phyloP scores from a whole-genome alignment of 1,139 yeast genomes.

The Suhomyces anneliseae region DNA sequence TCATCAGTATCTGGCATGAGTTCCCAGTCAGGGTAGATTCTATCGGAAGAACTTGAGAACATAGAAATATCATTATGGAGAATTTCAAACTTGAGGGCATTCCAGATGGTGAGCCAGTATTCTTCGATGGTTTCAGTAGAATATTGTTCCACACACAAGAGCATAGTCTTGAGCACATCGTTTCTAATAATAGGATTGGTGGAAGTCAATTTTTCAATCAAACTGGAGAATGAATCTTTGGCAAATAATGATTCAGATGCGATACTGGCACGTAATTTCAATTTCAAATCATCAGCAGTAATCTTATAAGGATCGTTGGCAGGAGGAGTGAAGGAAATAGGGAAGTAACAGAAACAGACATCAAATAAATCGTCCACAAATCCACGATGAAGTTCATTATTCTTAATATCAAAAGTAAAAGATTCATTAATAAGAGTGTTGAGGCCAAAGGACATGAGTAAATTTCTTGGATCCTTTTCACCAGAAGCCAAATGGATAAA shows the following conservation, averaged over 20 bases:
- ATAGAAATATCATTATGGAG: constrained; percentile 63
- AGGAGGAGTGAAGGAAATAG: constrained; percentile 93
- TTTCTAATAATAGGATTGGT: constrained; percentile 74
- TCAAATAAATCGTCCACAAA: constrained; percentile 67
- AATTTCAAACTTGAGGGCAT: constrained; percentile 82
- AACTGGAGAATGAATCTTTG: constrained; percentile 69
- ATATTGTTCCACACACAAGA: constrained; percentile 55
- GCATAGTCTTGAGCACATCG: constrained; percentile 70
- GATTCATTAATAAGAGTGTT: constrained; percentile 49
- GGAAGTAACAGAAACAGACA: constrained; percentile 90
- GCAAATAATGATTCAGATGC: constrained; percentile 68
- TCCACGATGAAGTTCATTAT: constrained; percentile 41
- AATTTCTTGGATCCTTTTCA: constrained; percentile 92
- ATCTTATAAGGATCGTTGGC: constrained; percentile 87
- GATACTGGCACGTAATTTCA: constrained; percentile 56
- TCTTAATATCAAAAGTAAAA: constrained; percentile 39
- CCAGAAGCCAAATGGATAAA: constrained; percentile 75
- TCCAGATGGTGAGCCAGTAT: constrained; percentile 80
- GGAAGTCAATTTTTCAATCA: constrained; percentile 82
- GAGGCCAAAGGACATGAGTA: constrained; percentile 66
- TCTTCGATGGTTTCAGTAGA: constrained; percentile 45
- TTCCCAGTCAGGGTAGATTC: constrained; percentile 33
- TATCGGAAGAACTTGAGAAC: constrained; percentile 27
- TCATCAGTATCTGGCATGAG: constrained; percentile 40
- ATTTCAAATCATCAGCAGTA: constrained; percentile 69